Percentiles rank a stretch among this genome's conserved stretches.
phyloP scores from a whole-genome alignment of 2,329 filamentous ascomycete species.

The Colletotrichum trifolii region DNA sequence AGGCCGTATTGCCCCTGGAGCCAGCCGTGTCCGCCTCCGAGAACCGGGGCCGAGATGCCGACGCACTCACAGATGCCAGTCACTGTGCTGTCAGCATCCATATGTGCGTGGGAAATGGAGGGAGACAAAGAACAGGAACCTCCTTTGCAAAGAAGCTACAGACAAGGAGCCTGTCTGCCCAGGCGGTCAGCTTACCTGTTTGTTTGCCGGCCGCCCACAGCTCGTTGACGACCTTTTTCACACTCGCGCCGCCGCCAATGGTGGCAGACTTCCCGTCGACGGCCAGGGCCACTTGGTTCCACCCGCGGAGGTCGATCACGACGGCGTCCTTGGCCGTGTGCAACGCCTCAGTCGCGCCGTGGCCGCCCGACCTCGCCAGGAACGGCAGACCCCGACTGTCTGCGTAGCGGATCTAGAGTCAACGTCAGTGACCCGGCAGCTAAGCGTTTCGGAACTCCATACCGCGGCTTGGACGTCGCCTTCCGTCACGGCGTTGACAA shows the following conservation, averaged over 20 bases:
- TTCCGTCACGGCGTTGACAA: slow-evolving; percentile 26
- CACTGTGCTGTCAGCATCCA: slow-evolving; percentile 12
- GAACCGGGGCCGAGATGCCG: slow-evolving; percentile 37
- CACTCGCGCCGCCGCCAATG: slow-evolving; percentile 37
- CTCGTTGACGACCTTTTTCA: slow-evolving; percentile 25
- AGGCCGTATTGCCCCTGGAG: slow-evolving; percentile 34
- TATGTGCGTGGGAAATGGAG: not conserved
- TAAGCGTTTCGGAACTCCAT: not conserved
- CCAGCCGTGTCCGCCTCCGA: slow-evolving; percentile 38
- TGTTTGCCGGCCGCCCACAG: slow-evolving; percentile 23
- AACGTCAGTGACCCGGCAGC: no score
- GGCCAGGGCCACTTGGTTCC: slow-evolving; percentile 29
- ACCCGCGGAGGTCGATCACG: slow-evolving; percentile 39
- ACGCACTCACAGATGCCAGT: slow-evolving; percentile 44
- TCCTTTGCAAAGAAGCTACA: no score
- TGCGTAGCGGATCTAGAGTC: slow-evolving; percentile 7
- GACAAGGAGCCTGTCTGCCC: no score
- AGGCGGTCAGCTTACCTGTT: slow-evolving; percentile 1
- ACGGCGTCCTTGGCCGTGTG: slow-evolving; percentile 30
- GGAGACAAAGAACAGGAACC: no score
- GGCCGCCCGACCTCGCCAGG: slow-evolving; percentile 34
- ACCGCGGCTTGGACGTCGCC: slow-evolving; percentile 25
- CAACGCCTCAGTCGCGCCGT: slow-evolving; percentile 35
- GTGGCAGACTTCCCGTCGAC: slow-evolving; percentile 31
- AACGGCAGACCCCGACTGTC: slow-evolving; percentile 17